phyloP scores from a whole-genome alignment of 495 filamentous ascomycete genomes.

The Rhypophila decipiens region DNA sequence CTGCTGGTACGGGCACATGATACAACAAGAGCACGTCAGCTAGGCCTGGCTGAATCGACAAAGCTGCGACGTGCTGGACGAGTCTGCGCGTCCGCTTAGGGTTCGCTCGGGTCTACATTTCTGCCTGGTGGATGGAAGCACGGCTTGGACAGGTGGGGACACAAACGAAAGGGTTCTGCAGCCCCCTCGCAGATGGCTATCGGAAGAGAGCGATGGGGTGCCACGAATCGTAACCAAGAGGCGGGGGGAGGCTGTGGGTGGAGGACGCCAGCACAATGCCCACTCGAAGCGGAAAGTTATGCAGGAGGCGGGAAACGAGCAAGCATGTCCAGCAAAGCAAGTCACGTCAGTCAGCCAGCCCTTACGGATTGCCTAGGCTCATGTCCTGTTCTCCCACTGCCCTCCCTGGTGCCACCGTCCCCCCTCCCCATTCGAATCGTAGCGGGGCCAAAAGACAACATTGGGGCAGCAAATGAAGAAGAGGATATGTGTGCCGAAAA shows the following conservation, averaged over 20 bases:
- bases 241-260: slow-evolving; percentile 4
- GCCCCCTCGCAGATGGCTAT: slow-evolving; percentile 19
- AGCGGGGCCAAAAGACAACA: no score
- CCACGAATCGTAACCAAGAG: slow-evolving; percentile 15
- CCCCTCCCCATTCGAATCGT: no score
- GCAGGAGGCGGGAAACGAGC: background rate
- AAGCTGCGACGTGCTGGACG: background rate
- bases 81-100: slow-evolving; percentile 6
- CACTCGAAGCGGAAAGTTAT: slow-evolving; percentile 1
- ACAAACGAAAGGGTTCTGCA: no score
- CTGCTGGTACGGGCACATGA: no score
- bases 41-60: no score
- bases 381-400: background rate
- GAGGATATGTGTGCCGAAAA: no score
- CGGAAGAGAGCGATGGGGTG: slow-evolving; percentile 5
- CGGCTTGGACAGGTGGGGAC: no score
- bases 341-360: slow-evolving; percentile 9
- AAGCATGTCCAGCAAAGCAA: slow-evolving; percentile 13
- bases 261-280: slow-evolving; percentile 4
- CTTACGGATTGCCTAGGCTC: background rate
- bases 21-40: no score
- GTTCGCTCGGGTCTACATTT: background rate
- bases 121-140: no score
- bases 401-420: no score
- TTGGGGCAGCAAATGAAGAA: no score